Base-by-base conservation (phyloP, 805 yeast genomes). In the Jamesozyma spencerorum region DNA sequence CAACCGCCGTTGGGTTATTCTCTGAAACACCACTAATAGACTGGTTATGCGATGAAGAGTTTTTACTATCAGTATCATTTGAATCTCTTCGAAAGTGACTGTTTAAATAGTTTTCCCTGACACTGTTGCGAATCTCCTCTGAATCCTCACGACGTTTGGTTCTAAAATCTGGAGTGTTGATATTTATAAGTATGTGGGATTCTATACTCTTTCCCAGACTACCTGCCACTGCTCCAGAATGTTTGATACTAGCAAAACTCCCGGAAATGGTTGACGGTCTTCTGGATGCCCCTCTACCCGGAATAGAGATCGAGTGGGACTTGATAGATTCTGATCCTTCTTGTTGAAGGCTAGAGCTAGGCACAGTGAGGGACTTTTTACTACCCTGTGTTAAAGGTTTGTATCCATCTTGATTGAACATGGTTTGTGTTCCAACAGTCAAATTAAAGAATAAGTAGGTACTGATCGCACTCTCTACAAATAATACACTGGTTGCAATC, bases 101-200 rank as follows among this genome's bases (percentile, higher is more conserved):
- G 12, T 50, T 52, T 24, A 62, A 37, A 38, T 58, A 62, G 36
- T 54, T 55, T 31, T 54, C 54, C 33, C 60, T 47, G 14, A 62
- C 43, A 39, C 63, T 57, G 37, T 56, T 58, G 2, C 57, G 39
- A 6, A 60, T 60, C 34, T 58, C 60, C 8, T 57, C 60, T 15
- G 51, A 52, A 12, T 57, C 55, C 4, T 42, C 43, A 3, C 43
- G 49, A 17, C 50, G 47, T 15, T 40, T 41, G 2, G 56, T 55
- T 40, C 48, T 51, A 36, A 62, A 62, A 38, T 58, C 58, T 5
- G 66, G 66, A 1, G 63, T 55, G 8, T 45, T 50, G 6, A 58
- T 39, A 40, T 55, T 56, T 4, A 62, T 48, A 30, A 58, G 35
- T 0, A 54, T 56, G 28, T 49, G 54, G 8, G 30, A 58, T 44